Conservation (phyloP, 2,329 filamentous ascomycete species). For the Geosmithia morbida region DNA sequence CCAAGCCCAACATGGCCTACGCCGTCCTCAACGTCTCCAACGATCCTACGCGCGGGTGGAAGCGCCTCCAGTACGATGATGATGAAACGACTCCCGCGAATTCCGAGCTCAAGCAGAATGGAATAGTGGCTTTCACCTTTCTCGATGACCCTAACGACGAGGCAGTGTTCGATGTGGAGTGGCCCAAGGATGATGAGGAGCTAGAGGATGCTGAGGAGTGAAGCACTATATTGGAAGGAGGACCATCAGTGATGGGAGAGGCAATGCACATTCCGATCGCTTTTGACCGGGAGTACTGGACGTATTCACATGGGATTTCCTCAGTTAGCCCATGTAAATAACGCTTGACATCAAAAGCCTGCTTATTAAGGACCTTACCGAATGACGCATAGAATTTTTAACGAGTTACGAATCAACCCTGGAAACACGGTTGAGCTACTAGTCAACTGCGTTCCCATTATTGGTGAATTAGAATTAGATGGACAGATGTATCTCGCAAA, state of each 20-base stretch:
- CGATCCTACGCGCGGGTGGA: constrained; percentile 35
- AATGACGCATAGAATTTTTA: no score
- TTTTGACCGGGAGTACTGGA: no score
- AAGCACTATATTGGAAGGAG: background rate
- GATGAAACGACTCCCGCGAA: constrained; percentile 23
- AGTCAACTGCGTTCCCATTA: no score
- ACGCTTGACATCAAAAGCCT: no score
- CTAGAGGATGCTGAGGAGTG: constrained; percentile 8
- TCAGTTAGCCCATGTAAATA: no score
- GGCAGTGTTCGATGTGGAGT: constrained; percentile 27
- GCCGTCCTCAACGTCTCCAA: constrained; percentile 27
- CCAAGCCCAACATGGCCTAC: constrained; percentile 27
- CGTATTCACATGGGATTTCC: no score
- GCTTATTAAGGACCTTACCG: no score
- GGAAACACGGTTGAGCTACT: no score
- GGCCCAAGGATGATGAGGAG: constrained; percentile 27
- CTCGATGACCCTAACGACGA: constrained; percentile 21
- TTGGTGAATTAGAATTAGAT: no score
- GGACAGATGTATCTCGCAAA: no score
- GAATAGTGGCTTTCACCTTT: constrained; percentile 34
- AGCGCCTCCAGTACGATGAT: constrained; percentile 21
- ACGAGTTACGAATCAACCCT: no score
- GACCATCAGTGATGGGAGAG: no score
- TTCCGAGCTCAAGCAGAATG: constrained; percentile 30
- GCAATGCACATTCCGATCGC: background rate